Base-by-base conservation (phyloP, 2,329 filamentous ascomycete species). In the Cadophora sp. region DNA sequence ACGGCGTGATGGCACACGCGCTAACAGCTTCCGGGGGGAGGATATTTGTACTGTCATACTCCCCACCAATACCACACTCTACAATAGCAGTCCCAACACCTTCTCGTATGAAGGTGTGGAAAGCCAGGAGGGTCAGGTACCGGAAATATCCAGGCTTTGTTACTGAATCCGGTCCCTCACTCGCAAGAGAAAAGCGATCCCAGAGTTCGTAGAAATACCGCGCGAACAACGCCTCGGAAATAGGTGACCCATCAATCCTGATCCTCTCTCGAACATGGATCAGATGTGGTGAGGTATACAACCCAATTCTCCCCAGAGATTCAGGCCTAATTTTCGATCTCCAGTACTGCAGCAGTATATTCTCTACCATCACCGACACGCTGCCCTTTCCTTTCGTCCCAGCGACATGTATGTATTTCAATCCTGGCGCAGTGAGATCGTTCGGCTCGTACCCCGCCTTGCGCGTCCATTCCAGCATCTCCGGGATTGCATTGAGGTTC, bases 41-140 rank as follows among this genome's bases (percentile, higher is more conserved):
- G 26, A 98, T 87, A 76, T 98, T 98, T 11, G 96, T 99, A 31
- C 92, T 91, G 77, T 98, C 95, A 76, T 94, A 94, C 80, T 97
- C 93, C 60, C 94, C 96, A 19, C 96, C 96, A 71, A 98, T 97
- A 0, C 96, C 96, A 75, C 93, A 97, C 80, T 99, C 96, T 40
- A 98, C 86, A 11, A 98, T 89, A 0, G 93, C 94, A 22, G 89
- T 89, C 71, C 90, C 85, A 0, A 97, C 89, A 0, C 91, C 90
- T 77, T 96, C 91, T 59, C 84, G 79, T 29, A 97, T 76, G 74
- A 97, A 99, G 1, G 90, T 86, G 76, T 97, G 94, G 75, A 97
- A 88, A 1, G 94, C 94, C 82, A 97, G 86, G 46, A 99, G 84
- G 0, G 95, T 97, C 76, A 99, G 79, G 77, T 92, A 97, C 31